These are phyloP conservation scores for Aspergillus egyptiacus DNA, from an alignment of 495 filamentous ascomycete species.

Conservation along the genomic window DNA sequence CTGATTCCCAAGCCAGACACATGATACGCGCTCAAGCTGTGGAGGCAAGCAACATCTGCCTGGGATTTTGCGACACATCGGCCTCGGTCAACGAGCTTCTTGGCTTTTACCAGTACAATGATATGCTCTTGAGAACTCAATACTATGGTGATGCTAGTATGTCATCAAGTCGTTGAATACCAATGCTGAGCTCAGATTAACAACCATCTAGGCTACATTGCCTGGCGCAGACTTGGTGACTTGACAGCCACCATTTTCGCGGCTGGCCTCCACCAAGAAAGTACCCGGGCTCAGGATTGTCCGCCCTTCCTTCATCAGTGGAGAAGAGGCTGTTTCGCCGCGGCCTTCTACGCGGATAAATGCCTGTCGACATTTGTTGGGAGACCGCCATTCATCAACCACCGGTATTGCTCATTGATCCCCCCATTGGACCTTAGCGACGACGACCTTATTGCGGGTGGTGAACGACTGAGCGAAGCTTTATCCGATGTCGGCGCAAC, in stretches of 20 bases:
- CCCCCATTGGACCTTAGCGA: constrained; percentile 55
- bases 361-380: constrained; percentile 49
- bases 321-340: constrained; percentile 47
- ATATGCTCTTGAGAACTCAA: constrained; percentile 41
- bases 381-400: constrained; percentile 50
- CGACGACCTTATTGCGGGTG: constrained; percentile 43
- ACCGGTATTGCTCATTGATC: constrained; percentile 49
- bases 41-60: constrained; percentile 38
- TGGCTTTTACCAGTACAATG: constrained; percentile 39
- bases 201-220: constrained; percentile 37
- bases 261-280: constrained; percentile 53
- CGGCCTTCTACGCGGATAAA: constrained; percentile 50
- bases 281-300: constrained; percentile 32
- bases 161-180: too few species aligned
- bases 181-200: too few species aligned
- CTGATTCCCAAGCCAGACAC: constrained; percentile 22
- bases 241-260: constrained; percentile 49
- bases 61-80: constrained; percentile 42
- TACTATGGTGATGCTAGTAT: constrained; percentile 48
- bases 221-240: constrained; percentile 51
- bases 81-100: constrained; percentile 45
- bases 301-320: constrained; percentile 49
- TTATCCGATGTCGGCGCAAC: constrained; percentile 41
- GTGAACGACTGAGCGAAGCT: constrained; percentile 34
- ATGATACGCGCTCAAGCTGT: constrained; percentile 33